Percentiles rank a stretch among this genome's conserved stretches.
Conservation (phyloP, 1,139 yeast genomes). For the Candida neerlandica region DNA sequence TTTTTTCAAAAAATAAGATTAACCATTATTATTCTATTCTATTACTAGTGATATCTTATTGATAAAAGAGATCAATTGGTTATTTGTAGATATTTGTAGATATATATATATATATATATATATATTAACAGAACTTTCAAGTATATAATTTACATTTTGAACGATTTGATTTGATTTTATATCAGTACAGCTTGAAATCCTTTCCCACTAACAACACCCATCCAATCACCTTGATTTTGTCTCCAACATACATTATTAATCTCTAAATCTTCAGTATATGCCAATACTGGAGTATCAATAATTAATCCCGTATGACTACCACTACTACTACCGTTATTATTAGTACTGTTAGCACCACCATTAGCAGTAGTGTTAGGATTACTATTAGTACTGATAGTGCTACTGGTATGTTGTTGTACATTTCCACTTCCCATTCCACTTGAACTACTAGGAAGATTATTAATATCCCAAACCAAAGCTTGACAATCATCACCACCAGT, state of each 20-base stretch:
- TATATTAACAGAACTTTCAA: background rate
- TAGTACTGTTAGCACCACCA: conserved; percentile 7
- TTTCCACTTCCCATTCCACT: background rate
- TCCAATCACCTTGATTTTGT: conserved; percentile 66
- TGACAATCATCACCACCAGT: conserved; percentile 93
- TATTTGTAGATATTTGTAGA: too few relatives aligned
- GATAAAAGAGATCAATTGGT: too few relatives aligned
- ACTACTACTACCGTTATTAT: conserved; percentile 4
- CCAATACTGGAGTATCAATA: conserved; percentile 50
- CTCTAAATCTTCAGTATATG: conserved; percentile 65
- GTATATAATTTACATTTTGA: background rate
- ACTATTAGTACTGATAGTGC: conserved; percentile 1
- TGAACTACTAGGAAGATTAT: conserved; percentile 22
- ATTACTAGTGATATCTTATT: too few relatives aligned
- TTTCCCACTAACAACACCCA: conserved; percentile 79
- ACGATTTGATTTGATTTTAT: conserved; percentile 10
- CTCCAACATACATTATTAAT: conserved; percentile 81
- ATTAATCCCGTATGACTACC: conserved; percentile 18
- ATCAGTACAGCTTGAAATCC: conserved; percentile 73
- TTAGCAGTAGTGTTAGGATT: conserved; percentile 6
- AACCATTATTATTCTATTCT: too few relatives aligned
- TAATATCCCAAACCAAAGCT: conserved; percentile 81
- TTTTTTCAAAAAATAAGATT: too few relatives aligned
- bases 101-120: background rate
- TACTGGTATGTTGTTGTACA: too few relatives aligned